Percentiles rank a stretch among this genome's conserved stretches.
Conservation (phyloP, 148 eudicot genomes). For the Silene uniflora region DNA sequence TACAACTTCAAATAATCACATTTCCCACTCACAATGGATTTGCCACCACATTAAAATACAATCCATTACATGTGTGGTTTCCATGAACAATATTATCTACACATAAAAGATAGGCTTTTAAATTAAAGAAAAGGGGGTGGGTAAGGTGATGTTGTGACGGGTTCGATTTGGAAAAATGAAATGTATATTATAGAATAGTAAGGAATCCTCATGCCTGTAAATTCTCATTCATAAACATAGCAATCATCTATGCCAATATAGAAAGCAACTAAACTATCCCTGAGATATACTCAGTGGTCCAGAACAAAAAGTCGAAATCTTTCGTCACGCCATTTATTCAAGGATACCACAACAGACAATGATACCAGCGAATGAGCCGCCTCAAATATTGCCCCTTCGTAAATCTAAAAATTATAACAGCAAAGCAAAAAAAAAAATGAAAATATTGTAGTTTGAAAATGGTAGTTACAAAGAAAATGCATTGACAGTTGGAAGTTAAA, state of each 20-base stretch:
- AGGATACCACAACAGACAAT: slow-evolving; percentile 33
- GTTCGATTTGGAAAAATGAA: not conserved
- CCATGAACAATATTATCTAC: not conserved
- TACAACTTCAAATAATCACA: slow-evolving; percentile 4
- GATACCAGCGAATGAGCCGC: slow-evolving; percentile 22
- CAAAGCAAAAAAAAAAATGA: not conserved
- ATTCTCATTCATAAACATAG: slow-evolving; percentile 15
- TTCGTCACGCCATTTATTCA: slow-evolving; percentile 31
- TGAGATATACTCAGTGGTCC: slow-evolving; percentile 36
- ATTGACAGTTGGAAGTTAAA: not conserved
- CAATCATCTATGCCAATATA: slow-evolving; percentile 25
- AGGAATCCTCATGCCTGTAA: slow-evolving; percentile 16
- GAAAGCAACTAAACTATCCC: slow-evolving; percentile 35
- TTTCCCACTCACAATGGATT: slow-evolving; percentile 11
- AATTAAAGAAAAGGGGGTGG: not conserved
- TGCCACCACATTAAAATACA: slow-evolving; percentile 14
- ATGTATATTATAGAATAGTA: not conserved
- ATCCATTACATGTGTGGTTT: slow-evolving; percentile 7
- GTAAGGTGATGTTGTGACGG: not conserved
- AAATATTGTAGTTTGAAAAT: not conserved
- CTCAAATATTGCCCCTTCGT: slow-evolving; percentile 10
- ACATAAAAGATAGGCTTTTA: not conserved
- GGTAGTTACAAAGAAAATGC: slow-evolving; percentile 8
- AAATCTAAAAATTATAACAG: slow-evolving; percentile 4
- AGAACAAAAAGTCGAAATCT: slow-evolving; percentile 28